phyloP scores from a whole-genome alignment of 768 basidiomycete genomes.

The Tricholoma bakamatsutake region DNA sequence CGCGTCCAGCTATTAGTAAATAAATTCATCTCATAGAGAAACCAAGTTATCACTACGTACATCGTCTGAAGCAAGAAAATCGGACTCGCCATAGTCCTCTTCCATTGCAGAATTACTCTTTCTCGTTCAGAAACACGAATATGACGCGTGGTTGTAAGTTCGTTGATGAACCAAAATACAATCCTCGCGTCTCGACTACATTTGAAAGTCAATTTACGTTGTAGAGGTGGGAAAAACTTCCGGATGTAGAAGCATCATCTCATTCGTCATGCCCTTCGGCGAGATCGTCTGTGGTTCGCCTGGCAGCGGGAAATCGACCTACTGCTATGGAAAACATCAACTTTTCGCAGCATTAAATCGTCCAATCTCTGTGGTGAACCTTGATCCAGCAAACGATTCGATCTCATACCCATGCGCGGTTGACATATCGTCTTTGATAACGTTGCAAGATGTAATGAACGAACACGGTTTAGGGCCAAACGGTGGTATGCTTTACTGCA shows the following conservation, averaged over 20 bases:
- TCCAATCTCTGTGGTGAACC: conserved; percentile 86
- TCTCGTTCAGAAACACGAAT: background rate
- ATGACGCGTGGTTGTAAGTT: background rate
- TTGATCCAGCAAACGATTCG: conserved; percentile 90
- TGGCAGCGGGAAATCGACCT: conserved; percentile 84
- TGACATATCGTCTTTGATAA: conserved; percentile 81
- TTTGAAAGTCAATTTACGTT: background rate
- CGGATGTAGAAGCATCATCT: background rate
- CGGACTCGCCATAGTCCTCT: conserved; percentile 5
- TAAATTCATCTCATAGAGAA: background rate
- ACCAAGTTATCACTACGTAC: conserved; percentile 15
- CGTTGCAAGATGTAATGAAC: conserved; percentile 81
- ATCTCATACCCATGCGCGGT: conserved; percentile 91
- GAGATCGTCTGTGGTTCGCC: conserved; percentile 85
- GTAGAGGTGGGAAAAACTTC: background rate
- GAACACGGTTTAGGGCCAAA: conserved; percentile 87
- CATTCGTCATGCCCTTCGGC: conserved; percentile 68
- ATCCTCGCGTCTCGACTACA: background rate
- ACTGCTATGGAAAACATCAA: conserved; percentile 83
- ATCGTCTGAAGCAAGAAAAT: conserved; percentile 28
- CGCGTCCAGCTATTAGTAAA: conserved; percentile 15
- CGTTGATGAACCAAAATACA: background rate
- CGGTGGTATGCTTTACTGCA: conserved; percentile 92
- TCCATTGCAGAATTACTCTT: background rate
- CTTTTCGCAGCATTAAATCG: conserved; percentile 83